Conservation (phyloP, 805 yeast species). For the Wickerhamomyces canadensis region DNA sequence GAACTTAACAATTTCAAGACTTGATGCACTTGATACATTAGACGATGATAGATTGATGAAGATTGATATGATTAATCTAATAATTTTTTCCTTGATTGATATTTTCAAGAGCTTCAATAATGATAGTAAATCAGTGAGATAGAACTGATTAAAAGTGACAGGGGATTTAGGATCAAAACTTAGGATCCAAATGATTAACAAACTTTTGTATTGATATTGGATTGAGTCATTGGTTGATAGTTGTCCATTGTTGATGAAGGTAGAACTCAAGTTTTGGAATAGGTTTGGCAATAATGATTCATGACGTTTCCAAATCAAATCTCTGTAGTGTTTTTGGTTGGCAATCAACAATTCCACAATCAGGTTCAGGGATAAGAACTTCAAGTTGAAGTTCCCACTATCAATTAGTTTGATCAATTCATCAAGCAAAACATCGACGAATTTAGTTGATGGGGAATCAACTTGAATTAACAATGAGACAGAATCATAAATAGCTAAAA, state of each 20-base stretch:
- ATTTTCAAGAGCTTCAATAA: constrained; percentile 56
- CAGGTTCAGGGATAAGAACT: constrained; percentile 60
- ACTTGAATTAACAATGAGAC: constrained; percentile 39
- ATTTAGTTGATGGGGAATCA: constrained; percentile 21
- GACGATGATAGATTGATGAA: constrained; percentile 52
- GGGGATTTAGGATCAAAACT: constrained; percentile 59
- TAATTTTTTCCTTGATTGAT: constrained; percentile 88
- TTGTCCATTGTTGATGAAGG: constrained; percentile 11
- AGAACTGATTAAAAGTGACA: constrained; percentile 47
- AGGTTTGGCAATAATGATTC: constrained; percentile 41
- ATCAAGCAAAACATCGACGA: constrained; percentile 13
- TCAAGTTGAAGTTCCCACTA: constrained; percentile 42
- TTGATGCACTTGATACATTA: constrained; percentile 27
- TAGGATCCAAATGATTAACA: constrained; percentile 79
- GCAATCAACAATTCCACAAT: constrained; percentile 49
- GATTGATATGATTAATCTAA: constrained; percentile 75
- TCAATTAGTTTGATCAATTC: constrained; percentile 16
- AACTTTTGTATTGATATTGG: constrained; percentile 78
- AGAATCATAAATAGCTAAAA: constrained; percentile 51
- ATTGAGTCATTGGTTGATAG: constrained; percentile 22
- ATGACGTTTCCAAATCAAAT: constrained; percentile 41
- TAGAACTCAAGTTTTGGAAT: constrained; percentile 18
- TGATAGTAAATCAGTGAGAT: constrained; percentile 41
- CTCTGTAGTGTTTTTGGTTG: constrained; percentile 46
- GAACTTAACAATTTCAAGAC: constrained; percentile 53